Evolutionary conservation across 2,329 filamentous ascomycete genomes (phyloP), one percentile per base, ranked within the genome.

Genomic region (Fusarium globosum): DNA sequence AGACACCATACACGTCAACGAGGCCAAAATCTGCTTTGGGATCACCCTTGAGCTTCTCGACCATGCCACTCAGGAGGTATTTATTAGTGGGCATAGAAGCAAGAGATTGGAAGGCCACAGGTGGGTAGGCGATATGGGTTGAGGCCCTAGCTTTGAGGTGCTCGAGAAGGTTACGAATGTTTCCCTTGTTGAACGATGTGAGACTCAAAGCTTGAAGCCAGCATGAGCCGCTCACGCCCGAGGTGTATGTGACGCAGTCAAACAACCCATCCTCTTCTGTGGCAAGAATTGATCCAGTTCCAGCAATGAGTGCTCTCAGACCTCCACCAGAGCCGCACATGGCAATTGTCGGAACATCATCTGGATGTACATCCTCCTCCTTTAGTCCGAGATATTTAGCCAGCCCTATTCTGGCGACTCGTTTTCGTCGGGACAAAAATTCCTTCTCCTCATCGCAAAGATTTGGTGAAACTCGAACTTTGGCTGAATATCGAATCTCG

Each of bases 241-340:
- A 94, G 1, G 95, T 97, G 79, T 99, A 99, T 4, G 95, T 98
- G 16, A 94, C 89, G 80, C 96, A 98, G 82, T 98, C 95, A 80
- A 97, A 97, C 0, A 99, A 85, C 0, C 96, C 96, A 65, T 93
- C 93, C 80, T 98, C 93, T 68, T 94, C 90, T 1, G 94, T 89
- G 7, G 95, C 95, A 15, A 96, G 86, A 69, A 97, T 92, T 1
- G 95, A 98, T 1, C 96, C 95, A 1, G 95, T 92, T 7, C 96
- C 95, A 4, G 96, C 95, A 23, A 98, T 94, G 42, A 99, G 88
- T 3, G 96, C 96, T 57, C 96, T 88, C 52, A 99, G 83, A 0
- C 96, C 96, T 64, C 96, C 96, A 15, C 96, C 96, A 4, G 96
- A 98, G 14, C 95, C 95, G 77, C 96, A 97, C 85, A 98, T 92